phyloP scores from a whole-genome alignment of 257 asterid species.

The Fraxinus quadrangulata region DNA sequence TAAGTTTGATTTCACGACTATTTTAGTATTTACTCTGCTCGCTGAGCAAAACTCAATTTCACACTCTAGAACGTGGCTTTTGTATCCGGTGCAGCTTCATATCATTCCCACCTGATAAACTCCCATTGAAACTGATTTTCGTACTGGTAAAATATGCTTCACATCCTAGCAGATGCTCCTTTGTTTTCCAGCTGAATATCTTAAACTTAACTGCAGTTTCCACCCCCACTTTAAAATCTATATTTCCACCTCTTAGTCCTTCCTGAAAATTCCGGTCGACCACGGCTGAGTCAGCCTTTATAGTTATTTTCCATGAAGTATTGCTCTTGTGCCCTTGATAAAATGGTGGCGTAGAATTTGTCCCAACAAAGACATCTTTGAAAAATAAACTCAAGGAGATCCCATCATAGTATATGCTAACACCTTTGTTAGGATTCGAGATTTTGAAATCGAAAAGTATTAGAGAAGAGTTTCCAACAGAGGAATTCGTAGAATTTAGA shows the following conservation, averaged over 20 bases:
- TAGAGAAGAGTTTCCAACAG: constrained; percentile 17
- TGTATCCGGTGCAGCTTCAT: neutral
- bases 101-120: neutral
- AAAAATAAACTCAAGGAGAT: constrained; percentile 27
- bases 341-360: constrained; percentile 29
- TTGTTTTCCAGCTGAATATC: constrained; percentile 53
- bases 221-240: constrained; percentile 32
- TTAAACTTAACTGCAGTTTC: constrained; percentile 42
- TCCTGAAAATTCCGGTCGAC: constrained; percentile 20
- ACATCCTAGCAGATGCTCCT: constrained; percentile 37
- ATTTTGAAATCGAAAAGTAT: constrained; percentile 26
- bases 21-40: neutral
- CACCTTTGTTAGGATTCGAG: constrained; percentile 49
- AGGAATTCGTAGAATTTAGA: constrained; percentile 20
- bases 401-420: constrained; percentile 37
- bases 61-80: neutral
- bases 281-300: neutral
- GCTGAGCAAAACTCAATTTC: neutral
- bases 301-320: constrained; percentile 21
- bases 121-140: neutral
- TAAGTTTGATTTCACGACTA: too few relatives aligned
- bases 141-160: constrained; percentile 23
- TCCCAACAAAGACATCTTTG: constrained; percentile 26
- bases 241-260: constrained; percentile 2
- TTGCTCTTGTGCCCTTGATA: constrained; percentile 42